Evolutionary conservation across 1,284 basidiomycete genomes (phyloP).

Genomic region (Ganoderma lucidum): DNA sequence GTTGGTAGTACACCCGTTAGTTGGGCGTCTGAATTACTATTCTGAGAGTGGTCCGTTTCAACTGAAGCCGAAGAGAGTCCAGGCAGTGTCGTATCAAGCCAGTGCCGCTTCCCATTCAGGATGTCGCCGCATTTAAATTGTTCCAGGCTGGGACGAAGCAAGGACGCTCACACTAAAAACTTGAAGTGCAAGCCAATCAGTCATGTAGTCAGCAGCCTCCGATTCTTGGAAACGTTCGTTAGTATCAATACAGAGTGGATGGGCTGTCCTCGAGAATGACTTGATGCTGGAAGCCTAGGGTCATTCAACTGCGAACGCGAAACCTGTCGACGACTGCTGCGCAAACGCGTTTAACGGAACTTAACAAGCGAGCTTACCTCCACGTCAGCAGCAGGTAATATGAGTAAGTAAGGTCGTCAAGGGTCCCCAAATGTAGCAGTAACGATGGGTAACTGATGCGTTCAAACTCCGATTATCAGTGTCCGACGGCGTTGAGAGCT

Average conservation of each 20-base stretch:
- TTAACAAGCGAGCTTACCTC: constrained; percentile 6
- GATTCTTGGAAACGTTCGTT: background rate
- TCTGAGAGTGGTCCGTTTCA: background rate
- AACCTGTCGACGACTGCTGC: background rate
- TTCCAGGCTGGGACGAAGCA: too few relatives aligned
- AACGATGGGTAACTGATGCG: background rate
- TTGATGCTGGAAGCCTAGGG: background rate
- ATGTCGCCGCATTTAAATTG: background rate
- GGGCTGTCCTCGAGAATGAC: background rate
- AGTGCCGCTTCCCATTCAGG: background rate
- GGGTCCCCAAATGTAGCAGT: too few relatives aligned
- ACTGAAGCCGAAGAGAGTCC: background rate
- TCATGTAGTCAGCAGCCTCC: background rate
- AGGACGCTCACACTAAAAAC: background rate
- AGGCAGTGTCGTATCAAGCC: background rate
- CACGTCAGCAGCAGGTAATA: constrained; percentile 1
- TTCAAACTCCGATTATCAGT: constrained; percentile 26
- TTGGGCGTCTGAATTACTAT: constrained; percentile 1
- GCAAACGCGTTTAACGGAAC: background rate
- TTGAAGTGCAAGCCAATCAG: background rate
- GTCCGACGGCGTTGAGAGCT: constrained; percentile 4
- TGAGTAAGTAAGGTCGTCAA: background rate
- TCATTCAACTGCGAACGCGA: background rate
- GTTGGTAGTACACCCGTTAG: background rate
- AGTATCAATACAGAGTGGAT: background rate